Conservation (phyloP, 2,329 filamentous ascomycete genomes). For the Pseudohalonectria lignicola region DNA sequence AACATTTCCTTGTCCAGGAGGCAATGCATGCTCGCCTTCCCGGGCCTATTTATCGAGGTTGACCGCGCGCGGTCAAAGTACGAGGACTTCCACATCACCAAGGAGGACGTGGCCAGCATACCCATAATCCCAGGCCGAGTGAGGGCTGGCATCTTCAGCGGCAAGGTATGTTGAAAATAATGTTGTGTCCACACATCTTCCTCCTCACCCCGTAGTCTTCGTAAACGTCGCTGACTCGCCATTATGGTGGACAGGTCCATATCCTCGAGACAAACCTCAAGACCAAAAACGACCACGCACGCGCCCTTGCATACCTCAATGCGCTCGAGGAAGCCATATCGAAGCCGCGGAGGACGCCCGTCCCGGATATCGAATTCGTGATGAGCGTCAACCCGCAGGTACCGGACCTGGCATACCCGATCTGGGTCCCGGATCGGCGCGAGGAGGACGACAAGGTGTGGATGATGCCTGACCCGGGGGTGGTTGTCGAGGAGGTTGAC, state of each 20-base stretch:
- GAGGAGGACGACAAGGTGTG: background rate
- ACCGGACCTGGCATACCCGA: background rate
- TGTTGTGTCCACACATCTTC: too few relatives aligned
- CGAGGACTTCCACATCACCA: background rate
- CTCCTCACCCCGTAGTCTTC: too few relatives aligned
- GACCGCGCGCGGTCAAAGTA: background rate
- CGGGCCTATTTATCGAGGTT: constrained; percentile 1
- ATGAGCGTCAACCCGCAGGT: constrained; percentile 1
- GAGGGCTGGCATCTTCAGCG: background rate
- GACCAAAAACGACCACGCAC: background rate
- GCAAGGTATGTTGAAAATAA: background rate
- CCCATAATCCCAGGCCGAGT: background rate
- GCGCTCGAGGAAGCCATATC: background rate
- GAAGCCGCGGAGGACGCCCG: background rate
- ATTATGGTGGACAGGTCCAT: background rate
- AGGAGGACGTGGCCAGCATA: background rate
- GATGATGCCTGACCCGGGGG: background rate
- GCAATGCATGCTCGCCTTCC: constrained; percentile 1
- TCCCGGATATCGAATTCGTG: background rate
- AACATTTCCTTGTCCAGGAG: background rate
- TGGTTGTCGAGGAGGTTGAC: background rate
- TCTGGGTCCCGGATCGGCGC: background rate
- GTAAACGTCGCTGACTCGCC: background rate
- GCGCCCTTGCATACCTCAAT: background rate
- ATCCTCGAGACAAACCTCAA: background rate